A percentile compares a stretch with the other conserved stretches of the same genome.
These are phyloP conservation scores for Exutisphaerella laricina DNA, from an alignment of 2,329 filamentous ascomycete species.

Conservation along the genomic window DNA sequence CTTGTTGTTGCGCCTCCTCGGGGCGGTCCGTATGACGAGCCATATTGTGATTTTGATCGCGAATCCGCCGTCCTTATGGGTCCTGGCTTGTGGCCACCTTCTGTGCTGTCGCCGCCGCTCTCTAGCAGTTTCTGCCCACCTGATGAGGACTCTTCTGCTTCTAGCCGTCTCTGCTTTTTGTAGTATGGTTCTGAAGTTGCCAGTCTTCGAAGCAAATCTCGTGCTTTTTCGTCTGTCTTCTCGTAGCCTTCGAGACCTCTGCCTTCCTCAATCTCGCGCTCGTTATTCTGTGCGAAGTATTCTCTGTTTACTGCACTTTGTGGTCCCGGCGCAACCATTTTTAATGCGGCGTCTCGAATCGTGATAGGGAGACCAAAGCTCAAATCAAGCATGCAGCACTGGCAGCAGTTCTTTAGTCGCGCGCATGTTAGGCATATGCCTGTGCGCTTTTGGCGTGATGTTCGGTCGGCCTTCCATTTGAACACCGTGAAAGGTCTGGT, in stretches of 20 bases:
- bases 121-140: constrained; percentile 40
- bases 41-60: constrained; percentile 32
- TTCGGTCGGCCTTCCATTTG: constrained; percentile 88
- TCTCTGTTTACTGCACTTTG: constrained; percentile 90
- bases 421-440: constrained; percentile 97
- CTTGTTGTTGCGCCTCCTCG: constrained; percentile 20
- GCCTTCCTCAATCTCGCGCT: constrained; percentile 90
- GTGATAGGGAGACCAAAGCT: constrained; percentile 93
- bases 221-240: constrained; percentile 93
- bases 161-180: constrained; percentile 72
- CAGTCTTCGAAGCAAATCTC: constrained; percentile 75
- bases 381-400: constrained; percentile 97
- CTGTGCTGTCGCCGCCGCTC: constrained; percentile 33
- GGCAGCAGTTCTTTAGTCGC: constrained; percentile 96
- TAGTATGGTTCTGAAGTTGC: constrained; percentile 95
- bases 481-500: constrained; percentile 95
- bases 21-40: constrained; percentile 26
- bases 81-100: constrained; percentile 48
- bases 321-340: constrained; percentile 94
- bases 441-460: constrained; percentile 84
- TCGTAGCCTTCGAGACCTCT: constrained; percentile 84
- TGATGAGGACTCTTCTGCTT: constrained; percentile 35
- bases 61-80: constrained; percentile 71
- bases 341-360: constrained; percentile 89
- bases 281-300: constrained; percentile 96